A percentile compares a stretch with the other conserved stretches of the same genome.
phyloP scores from a whole-genome alignment of 2,329 filamentous ascomycete genomes.

The Tympanopsis confertula region DNA sequence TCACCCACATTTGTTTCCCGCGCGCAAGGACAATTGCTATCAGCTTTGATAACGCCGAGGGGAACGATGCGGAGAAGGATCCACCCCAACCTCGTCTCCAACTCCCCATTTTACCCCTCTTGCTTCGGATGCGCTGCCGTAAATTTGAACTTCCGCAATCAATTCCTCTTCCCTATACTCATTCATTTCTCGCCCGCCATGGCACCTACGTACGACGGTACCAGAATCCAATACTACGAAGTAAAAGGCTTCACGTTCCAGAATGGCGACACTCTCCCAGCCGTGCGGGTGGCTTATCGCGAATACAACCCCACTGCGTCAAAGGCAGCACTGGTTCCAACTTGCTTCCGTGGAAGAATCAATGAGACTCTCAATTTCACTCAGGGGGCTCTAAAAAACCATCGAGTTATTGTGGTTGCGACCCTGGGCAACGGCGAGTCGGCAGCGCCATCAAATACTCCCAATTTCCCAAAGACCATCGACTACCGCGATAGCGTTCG shows the following conservation, averaged over 20 bases:
- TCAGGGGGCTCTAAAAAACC: slow-evolving; percentile 22
- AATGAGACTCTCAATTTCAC: slow-evolving; percentile 34
- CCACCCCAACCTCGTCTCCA: too few relatives aligned
- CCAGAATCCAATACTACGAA: slow-evolving; percentile 15
- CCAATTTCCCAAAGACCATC: slow-evolving; percentile 20
- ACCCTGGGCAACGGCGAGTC: slow-evolving; percentile 35
- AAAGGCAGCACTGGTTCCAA: slow-evolving; percentile 35
- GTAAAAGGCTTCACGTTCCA: slow-evolving; percentile 24
- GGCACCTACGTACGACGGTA: slow-evolving; percentile 7
- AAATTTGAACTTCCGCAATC: too few relatives aligned
- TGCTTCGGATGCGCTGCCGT: too few relatives aligned
- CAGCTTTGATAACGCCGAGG: too few relatives aligned
- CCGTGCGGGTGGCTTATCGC: slow-evolving; percentile 14
- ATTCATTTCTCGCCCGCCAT: too few relatives aligned
- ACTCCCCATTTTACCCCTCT: too few relatives aligned
- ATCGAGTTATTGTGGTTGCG: slow-evolving; percentile 32
- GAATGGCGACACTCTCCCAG: slow-evolving; percentile 16
- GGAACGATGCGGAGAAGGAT: too few relatives aligned
- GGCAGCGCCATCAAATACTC: slow-evolving; percentile 29
- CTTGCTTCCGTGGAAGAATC: slow-evolving; percentile 41
- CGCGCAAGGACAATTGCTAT: too few relatives aligned
- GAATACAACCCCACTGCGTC: slow-evolving; percentile 12
- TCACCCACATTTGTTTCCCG: too few relatives aligned
- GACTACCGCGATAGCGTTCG: slow-evolving; percentile 30
- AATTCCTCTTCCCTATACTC: too few relatives aligned